Evolutionary conservation across 2,329 filamentous ascomycete genomes (phyloP), one percentile per base, ranked within the genome.

Genomic region (Knoxdaviesia capensis): DNA sequence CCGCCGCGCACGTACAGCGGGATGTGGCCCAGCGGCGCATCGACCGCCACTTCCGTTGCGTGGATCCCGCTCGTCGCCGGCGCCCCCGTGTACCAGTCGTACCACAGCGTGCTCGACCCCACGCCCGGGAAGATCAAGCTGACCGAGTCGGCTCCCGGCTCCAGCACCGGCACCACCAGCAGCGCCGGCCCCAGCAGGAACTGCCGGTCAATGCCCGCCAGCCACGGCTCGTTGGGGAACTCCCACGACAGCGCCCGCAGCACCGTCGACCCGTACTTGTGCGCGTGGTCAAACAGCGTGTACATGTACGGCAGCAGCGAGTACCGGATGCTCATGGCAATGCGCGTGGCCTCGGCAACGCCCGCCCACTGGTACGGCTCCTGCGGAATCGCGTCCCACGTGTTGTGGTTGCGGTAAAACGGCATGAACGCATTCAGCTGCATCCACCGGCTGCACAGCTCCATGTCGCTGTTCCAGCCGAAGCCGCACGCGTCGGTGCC

Each of bases 271-370:
- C 82, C 82, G 29, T 67, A 67, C 11, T 62, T 51, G 31, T 65
- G 68, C 54, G 82, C 71, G 44, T 61, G 58, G 53, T 76, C 63
- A 49, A 85, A 64, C 1, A 75, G 72, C 1, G 81, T 86, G 63
- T 88, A 87, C 45, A 83, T 66, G 59, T 87, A 87, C 51, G 86
- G 81, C n/a, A 88, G 64, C n/a, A 87, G 63, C 32, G 71, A 67
- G 60, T 87, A 87, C n/a, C 82, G 70, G 39, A 76, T 74, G 31
- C 69, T 68, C 50, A 87, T 84, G 11, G 75, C 78, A 45, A 72
- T 77, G 43, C 68, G 69, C 0, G 79, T 79, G 0, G 78, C 76
- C 6, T 66, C 59, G 0, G 78, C 64, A 5, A 82, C 78, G 1
- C 62, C 57, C 0, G 64, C 59, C 76, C 78, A 86, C 38, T 63